Evolutionary conservation across 495 filamentous ascomycete species (phyloP).

Genomic region (Eremomyces bilateralis): DNA sequence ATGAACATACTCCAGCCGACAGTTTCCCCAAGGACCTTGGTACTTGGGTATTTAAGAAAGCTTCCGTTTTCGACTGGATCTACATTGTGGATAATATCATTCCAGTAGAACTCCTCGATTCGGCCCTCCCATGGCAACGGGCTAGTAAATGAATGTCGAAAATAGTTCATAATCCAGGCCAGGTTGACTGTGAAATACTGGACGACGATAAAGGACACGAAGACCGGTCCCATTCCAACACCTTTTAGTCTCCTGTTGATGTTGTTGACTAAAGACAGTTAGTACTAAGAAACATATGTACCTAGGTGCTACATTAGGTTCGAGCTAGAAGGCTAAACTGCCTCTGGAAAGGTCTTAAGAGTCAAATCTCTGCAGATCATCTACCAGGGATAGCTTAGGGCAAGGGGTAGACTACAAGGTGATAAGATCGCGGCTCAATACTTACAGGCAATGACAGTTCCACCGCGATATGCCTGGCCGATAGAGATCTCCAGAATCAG

Average conservation of each 20-base stretch:
- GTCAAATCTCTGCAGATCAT: no score
- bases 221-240: slow-evolving; percentile 17
- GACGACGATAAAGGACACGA: slow-evolving; percentile 20
- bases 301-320: no score
- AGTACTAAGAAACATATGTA: no score
- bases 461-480: slow-evolving; percentile 23
- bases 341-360: no score
- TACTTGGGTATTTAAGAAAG: slow-evolving; percentile 12
- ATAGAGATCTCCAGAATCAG: slow-evolving; percentile 16
- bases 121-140: slow-evolving; percentile 20
- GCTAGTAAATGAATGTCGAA: slow-evolving; percentile 20
- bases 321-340: no score
- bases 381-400: no score
- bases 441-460: slow-evolving; percentile 20
- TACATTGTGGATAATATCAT: slow-evolving; percentile 14
- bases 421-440: no score
- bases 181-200: slow-evolving; percentile 21
- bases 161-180: slow-evolving; percentile 25
- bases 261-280: no score
- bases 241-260: slow-evolving; percentile 19
- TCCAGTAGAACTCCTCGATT: slow-evolving; percentile 20
- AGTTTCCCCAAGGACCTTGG: slow-evolving; percentile 16
- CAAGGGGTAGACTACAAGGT: no score
- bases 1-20: slow-evolving; percentile 22
- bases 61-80: slow-evolving; percentile 13